Evolutionary conservation across 2,329 filamentous ascomycete genomes (phyloP).

Genomic region (Venturia effusa): DNA sequence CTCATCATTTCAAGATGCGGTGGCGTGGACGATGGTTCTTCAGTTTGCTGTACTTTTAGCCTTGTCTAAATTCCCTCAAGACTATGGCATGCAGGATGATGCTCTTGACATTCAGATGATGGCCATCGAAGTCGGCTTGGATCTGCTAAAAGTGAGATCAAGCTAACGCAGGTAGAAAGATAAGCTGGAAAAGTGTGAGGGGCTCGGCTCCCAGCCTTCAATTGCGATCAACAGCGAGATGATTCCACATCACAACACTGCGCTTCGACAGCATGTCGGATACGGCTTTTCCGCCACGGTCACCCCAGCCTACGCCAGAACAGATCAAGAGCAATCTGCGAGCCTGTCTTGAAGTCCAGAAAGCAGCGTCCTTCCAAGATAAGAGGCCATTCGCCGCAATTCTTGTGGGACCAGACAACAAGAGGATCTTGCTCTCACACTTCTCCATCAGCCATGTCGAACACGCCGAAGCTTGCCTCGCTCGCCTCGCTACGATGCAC

Average conservation of each 20-base stretch:
- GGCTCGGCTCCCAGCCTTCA: neutral
- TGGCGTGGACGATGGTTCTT: too few relatives aligned
- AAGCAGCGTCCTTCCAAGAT: conserved; percentile 31
- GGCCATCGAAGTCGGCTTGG: neutral
- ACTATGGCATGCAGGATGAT: too few relatives aligned
- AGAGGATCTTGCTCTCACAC: conserved; percentile 37
- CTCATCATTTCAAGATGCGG: too few relatives aligned
- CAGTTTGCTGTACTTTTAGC: too few relatives aligned
- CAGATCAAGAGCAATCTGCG: conserved; percentile 32
- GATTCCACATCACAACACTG: neutral
- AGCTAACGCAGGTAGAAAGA: neutral
- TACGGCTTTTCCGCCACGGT: conserved; percentile 25
- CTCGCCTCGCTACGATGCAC: conserved; percentile 38
- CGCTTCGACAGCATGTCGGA: neutral
- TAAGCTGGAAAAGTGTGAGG: neutral
- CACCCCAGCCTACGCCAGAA: conserved; percentile 23
- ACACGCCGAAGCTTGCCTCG: conserved; percentile 41
- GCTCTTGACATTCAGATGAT: too few relatives aligned
- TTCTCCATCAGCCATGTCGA: conserved; percentile 43
- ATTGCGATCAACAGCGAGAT: neutral
- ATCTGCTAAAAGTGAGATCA: neutral
- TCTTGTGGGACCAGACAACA: conserved; percentile 39
- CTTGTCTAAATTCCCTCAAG: too few relatives aligned
- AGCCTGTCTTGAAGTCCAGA: conserved; percentile 33
- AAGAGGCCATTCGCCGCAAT: conserved; percentile 41